Evolutionary conservation across 2,329 filamentous ascomycete genomes (phyloP), one percentile per base, ranked within the genome.

Genomic region (Laburnicola sp.): DNA sequence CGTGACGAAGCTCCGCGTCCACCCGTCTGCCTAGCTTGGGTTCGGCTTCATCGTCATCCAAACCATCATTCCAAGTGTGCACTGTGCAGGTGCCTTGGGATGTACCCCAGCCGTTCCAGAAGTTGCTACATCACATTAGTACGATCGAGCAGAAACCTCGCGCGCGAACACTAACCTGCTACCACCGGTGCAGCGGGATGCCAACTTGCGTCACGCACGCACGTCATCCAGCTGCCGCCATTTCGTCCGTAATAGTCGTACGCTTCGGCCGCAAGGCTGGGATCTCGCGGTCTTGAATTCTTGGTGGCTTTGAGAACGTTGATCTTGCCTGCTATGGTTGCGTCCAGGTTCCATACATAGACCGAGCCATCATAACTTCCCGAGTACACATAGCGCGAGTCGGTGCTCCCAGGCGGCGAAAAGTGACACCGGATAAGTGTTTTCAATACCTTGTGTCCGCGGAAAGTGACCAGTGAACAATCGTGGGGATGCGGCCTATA

Each of bases 401-500:
- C 89, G 2, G 91, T 93, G 66, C 89, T 92, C 8, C 82, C 84
- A 0, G 90, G 85, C 0, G 94, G n/a, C 28, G 89, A 94, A 74
- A 99, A 99, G 74, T 97, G 93, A 66, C 94, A 97, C 54, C 94
- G 82, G 60, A 97, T 97, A 35, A 97, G 79, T 1, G 94, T 97
- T 64, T 90, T 87, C 54, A 95, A 81, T 9, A 99, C 91, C 56
- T 83, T 84, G 74, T 99, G 94, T 7, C 93, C 93, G 25, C 91
- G 85, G 80, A 95, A 97, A 0, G 93, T 97, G 40, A 97, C 94
- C 2, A 97, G n/a, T 1, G 89, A 95, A 76, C 93, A 96, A 73
- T 97, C 94, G 63, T 91, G 75, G 0, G 87, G 88, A 70, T 97
- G 87, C 1, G 86, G 85, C 52, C 84, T 83, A 79, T 85, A 90